phyloP scores from a whole-genome alignment of 345 rosid genomes.

The Anastatica hierochuntica region DNA sequence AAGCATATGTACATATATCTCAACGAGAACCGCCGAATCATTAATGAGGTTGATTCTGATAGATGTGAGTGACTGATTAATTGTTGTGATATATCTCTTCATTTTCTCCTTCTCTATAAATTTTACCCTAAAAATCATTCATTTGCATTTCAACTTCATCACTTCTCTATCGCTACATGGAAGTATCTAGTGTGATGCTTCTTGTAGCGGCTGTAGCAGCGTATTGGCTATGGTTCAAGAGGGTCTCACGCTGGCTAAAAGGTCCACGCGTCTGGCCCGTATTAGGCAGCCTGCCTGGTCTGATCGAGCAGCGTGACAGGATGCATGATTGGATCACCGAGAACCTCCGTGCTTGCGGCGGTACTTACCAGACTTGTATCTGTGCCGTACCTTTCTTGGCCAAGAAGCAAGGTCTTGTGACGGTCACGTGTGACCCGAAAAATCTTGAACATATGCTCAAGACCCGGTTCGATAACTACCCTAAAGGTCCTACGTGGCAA shows the following conservation, averaged over 20 bases:
- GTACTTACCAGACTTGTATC: slow-evolving; percentile 96
- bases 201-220: slow-evolving; percentile 49
- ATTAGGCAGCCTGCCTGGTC: slow-evolving; percentile 86
- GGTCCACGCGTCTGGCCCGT: slow-evolving; percentile 95
- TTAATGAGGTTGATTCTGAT: slow-evolving; percentile 19
- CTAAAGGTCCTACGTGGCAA: slow-evolving; percentile 99
- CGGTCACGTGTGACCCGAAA: slow-evolving; percentile 91
- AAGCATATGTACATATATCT: background rate
- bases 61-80: slow-evolving; percentile 1
- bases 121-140: background rate
- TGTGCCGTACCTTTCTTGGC: slow-evolving; percentile 78
- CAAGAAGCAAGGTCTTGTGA: slow-evolving; percentile 81
- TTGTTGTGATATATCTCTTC: slow-evolving; percentile 25
- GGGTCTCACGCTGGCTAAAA: slow-evolving; percentile 55
- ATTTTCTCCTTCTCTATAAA: slow-evolving; percentile 9
- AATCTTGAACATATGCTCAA: slow-evolving; percentile 82
- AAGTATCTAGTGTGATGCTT: slow-evolving; percentile 42
- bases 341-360: slow-evolving; percentile 81
- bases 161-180: slow-evolving; percentile 33
- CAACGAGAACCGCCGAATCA: slow-evolving; percentile 26
- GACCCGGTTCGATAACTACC: slow-evolving; percentile 82
- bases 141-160: slow-evolving; percentile 1
- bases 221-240: slow-evolving; percentile 78
- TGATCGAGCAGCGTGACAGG: slow-evolving; percentile 77
- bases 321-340: slow-evolving; percentile 97